A percentile compares a stretch with the other conserved stretches of the same genome.
phyloP scores from a whole-genome alignment of 225 moss, liverwort and hornwort species.

The Marchantia polymorpha region DNA sequence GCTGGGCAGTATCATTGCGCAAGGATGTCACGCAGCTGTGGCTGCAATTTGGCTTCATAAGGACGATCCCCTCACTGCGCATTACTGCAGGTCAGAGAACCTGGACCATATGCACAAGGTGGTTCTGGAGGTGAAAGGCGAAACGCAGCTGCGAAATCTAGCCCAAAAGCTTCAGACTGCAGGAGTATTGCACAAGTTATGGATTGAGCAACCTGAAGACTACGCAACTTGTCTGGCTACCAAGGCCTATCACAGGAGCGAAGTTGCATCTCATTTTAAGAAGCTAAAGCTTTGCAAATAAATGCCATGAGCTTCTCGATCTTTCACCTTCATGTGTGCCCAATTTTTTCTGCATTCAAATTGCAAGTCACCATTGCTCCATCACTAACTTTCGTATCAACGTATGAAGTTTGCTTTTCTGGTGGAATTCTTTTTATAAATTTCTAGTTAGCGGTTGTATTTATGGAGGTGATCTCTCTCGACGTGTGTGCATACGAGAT shows the following conservation, averaged over 20 bases:
- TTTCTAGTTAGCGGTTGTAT: too few relatives aligned
- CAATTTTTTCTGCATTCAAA: not conserved
- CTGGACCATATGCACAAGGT: conserved; percentile 90
- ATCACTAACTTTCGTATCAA: too few relatives aligned
- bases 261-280: conserved; percentile 71
- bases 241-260: conserved; percentile 73
- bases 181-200: conserved; percentile 87
- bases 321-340: not conserved
- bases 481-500: too few relatives aligned
- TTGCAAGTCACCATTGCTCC: not conserved
- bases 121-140: conserved; percentile 92
- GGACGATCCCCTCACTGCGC: conserved; percentile 65
- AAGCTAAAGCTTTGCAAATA: conserved; percentile 82
- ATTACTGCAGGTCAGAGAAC: conserved; percentile 66
- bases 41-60: conserved; percentile 78
- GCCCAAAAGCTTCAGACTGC: conserved; percentile 72
- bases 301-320: not conserved
- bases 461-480: too few relatives aligned
- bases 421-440: too few relatives aligned
- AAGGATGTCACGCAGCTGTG: conserved; percentile 96
- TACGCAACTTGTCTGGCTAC: conserved; percentile 90
- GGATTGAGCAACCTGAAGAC: conserved; percentile 94
- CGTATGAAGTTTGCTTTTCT: too few relatives aligned
- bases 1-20: conserved; percentile 85
- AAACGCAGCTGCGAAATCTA: conserved; percentile 65